These are phyloP conservation scores for Rhizophagus clarus DNA, from an alignment of 192 early-diverging fungal species.

Conservation along the genomic window DNA sequence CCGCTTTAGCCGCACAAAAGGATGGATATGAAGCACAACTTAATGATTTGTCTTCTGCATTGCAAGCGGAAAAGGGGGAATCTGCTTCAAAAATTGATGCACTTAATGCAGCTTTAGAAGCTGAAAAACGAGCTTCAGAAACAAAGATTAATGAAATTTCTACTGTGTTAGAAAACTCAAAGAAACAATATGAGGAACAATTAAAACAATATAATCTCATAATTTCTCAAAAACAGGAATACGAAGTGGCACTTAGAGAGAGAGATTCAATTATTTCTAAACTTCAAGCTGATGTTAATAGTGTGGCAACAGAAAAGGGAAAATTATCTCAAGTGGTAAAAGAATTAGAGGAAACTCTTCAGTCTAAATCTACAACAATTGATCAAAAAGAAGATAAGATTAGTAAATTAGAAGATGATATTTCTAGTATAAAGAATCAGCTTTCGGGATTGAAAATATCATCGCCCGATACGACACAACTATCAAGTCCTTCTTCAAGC, in stretches of 20 bases:
- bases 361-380: slow-evolving; percentile 30
- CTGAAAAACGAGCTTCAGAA: slow-evolving; percentile 9
- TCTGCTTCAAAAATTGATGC: not conserved
- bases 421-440: slow-evolving; percentile 30
- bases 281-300: slow-evolving; percentile 24
- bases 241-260: slow-evolving; percentile 18
- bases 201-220: slow-evolving; percentile 15
- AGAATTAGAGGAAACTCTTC: slow-evolving; percentile 29
- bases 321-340: slow-evolving; percentile 31
- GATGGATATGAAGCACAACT: slow-evolving; percentile 23
- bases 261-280: slow-evolving; percentile 28
- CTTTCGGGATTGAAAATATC: slow-evolving; percentile 20
- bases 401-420: slow-evolving; percentile 28
- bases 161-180: not conserved
- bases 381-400: slow-evolving; percentile 33
- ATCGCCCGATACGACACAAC: not conserved
- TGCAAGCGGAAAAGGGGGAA: not conserved
- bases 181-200: slow-evolving; percentile 25
- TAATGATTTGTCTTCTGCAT: not conserved
- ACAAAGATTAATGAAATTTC: slow-evolving; percentile 14
- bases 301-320: slow-evolving; percentile 31
- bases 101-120: not conserved
- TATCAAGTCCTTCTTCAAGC: not conserved
- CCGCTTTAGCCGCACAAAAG: slow-evolving; percentile 3
- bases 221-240: slow-evolving; percentile 26